Percentiles rank a stretch among this genome's conserved stretches.
Conservation (phyloP, 129 eudicot genomes). For the Mikania micrantha region DNA sequence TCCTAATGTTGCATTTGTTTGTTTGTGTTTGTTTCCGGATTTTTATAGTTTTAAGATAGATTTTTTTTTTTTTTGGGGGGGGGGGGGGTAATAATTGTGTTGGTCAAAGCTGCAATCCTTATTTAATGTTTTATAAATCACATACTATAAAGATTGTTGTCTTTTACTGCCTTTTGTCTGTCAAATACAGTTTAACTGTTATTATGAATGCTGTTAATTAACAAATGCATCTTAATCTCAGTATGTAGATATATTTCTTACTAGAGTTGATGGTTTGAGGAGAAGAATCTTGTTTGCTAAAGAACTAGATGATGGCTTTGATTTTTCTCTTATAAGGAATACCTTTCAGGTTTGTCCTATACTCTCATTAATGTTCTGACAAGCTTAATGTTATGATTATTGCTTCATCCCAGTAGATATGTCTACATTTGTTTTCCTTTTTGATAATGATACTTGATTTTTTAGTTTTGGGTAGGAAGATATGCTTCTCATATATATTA, state of each 20-base stretch:
- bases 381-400: background rate
- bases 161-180: background rate
- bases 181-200: slow-evolving; percentile 8
- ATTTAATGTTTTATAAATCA: background rate
- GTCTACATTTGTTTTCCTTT: background rate
- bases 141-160: background rate
- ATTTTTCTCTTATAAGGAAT: slow-evolving; percentile 52
- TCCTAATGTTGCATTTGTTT: background rate
- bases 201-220: slow-evolving; percentile 11
- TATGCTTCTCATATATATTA: slow-evolving; percentile 4
- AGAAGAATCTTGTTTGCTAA: slow-evolving; percentile 53
- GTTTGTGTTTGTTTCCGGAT: background rate
- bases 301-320: slow-evolving; percentile 38
- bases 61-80: no score
- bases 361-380: background rate
- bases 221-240: slow-evolving; percentile 37
- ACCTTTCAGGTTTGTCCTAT: slow-evolving; percentile 69
- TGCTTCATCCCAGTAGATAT: background rate
- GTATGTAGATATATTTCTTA: slow-evolving; percentile 81
- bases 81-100: background rate
- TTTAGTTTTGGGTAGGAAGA: background rate
- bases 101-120: background rate
- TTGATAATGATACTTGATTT: background rate
- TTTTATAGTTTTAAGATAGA: background rate
- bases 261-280: slow-evolving; percentile 89